Percentiles rank a stretch among this genome's conserved stretches.
Conservation (phyloP, 2,329 filamentous ascomycete genomes). For the Didymella segeticola region DNA sequence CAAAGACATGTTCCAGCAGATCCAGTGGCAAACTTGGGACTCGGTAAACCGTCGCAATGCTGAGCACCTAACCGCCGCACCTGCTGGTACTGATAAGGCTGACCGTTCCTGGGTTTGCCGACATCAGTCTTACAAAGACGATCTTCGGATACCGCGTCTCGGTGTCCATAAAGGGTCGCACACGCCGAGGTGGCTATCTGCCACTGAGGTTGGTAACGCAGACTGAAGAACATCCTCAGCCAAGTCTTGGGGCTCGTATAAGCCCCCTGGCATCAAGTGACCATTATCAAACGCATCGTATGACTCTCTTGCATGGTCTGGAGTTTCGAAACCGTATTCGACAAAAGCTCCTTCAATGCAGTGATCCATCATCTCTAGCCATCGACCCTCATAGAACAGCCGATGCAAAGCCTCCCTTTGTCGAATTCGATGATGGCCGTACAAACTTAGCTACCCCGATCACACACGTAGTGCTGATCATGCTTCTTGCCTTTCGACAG, state of each 20-base stretch:
- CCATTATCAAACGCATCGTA: neutral
- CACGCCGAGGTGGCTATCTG: neutral
- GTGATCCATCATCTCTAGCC: neutral
- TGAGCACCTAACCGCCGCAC: neutral
- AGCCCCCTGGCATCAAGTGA: neutral
- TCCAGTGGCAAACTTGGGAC: neutral
- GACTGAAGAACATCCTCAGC: neutral
- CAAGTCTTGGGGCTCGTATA: constrained; percentile 1
- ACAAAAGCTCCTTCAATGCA: neutral
- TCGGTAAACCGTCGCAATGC: neutral
- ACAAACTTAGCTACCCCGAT: neutral
- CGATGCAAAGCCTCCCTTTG: neutral
- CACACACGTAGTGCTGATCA: neutral
- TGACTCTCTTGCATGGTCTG: neutral
- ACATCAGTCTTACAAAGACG: neutral
- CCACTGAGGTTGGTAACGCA: neutral
- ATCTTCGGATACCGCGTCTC: neutral
- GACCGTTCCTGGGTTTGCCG: neutral
- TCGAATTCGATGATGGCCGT: neutral
- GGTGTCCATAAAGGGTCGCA: neutral
- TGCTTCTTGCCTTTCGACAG: neutral
- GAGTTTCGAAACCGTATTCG: neutral
- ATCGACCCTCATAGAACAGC: neutral
- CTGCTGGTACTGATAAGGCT: constrained; percentile 3
- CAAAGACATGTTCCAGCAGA: neutral